Evolutionary conservation across 495 filamentous ascomycete species (phyloP).

Genomic region (Talaromyces borbonicus): DNA sequence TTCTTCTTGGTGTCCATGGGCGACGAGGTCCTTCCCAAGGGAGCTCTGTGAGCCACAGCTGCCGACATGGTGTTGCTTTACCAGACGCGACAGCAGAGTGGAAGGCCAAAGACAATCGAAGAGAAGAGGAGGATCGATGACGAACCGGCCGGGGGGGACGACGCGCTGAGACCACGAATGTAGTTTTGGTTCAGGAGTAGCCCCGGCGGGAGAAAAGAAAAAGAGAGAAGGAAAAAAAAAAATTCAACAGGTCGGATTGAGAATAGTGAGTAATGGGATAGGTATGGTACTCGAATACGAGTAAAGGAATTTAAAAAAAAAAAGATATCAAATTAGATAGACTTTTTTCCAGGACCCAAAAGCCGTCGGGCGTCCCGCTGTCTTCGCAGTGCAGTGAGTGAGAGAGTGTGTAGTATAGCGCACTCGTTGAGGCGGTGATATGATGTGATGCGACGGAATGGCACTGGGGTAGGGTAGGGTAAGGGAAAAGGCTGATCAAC

Average conservation of each 20-base stretch:
- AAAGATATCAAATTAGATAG: too few relatives aligned
- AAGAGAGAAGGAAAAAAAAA: slow-evolving; percentile 10
- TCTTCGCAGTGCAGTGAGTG: too few relatives aligned
- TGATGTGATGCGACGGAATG: too few relatives aligned
- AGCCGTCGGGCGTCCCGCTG: too few relatives aligned
- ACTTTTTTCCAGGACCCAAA: too few relatives aligned
- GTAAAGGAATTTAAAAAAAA: slow-evolving; percentile 9
- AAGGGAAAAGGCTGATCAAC: too few relatives aligned
- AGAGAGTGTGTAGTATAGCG: too few relatives aligned
- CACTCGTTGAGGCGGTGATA: too few relatives aligned
- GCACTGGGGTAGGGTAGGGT: too few relatives aligned
- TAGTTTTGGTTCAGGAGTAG: neutral
- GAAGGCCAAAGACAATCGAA: slow-evolving; percentile 20
- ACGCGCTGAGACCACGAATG: slow-evolving; percentile 1
- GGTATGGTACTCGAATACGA: too few relatives aligned
- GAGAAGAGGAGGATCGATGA: slow-evolving; percentile 11
- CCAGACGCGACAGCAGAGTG: slow-evolving; percentile 11
- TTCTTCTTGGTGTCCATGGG: slow-evolving; percentile 46
- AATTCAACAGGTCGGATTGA: neutral
- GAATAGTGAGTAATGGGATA: neutral
- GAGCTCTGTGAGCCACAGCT: slow-evolving; percentile 33
- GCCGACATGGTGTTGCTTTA: slow-evolving; percentile 31
- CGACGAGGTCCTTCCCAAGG: slow-evolving; percentile 25
- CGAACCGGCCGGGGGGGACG: slow-evolving; percentile 7
- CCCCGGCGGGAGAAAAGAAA: slow-evolving; percentile 6